These are phyloP conservation scores for Phytopythium montanum DNA, from an alignment of 352 stramenopile species.

Conservation along the genomic window DNA sequence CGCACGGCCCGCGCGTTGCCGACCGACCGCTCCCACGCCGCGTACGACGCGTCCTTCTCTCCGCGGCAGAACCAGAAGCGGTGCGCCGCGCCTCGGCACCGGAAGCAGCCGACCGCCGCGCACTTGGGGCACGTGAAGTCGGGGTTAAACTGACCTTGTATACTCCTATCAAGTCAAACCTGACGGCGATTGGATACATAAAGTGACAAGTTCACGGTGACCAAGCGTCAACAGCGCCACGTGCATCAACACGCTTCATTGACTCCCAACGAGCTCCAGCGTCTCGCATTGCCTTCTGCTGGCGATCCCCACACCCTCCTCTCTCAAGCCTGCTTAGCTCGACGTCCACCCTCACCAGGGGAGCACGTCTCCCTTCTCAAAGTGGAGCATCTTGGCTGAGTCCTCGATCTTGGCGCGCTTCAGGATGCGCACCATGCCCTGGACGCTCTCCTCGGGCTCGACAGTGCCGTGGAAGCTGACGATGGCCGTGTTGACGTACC, in stretches of 20 bases:
- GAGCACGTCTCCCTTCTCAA: slow-evolving; percentile 40
- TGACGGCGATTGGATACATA: too few species aligned
- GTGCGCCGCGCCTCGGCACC: slow-evolving; percentile 48
- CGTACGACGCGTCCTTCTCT: slow-evolving; percentile 49
- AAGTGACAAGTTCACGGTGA: not conserved
- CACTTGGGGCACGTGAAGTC: slow-evolving; percentile 68
- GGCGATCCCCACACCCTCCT: too few species aligned
- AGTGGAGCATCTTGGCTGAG: slow-evolving; percentile 48
- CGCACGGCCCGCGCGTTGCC: slow-evolving; percentile 47
- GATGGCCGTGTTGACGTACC: slow-evolving; percentile 63
- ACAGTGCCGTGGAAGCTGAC: slow-evolving; percentile 40
- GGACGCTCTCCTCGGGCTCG: slow-evolving; percentile 39
- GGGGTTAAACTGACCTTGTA: too few species aligned
- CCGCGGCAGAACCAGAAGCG: slow-evolving; percentile 54
- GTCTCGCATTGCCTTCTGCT: too few species aligned
- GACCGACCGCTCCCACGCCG: slow-evolving; percentile 55
- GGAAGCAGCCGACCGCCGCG: slow-evolving; percentile 49
- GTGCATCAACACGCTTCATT: too few species aligned
- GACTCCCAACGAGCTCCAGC: too few species aligned
- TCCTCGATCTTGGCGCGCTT: slow-evolving; percentile 46
- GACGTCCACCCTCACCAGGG: slow-evolving; percentile 45
- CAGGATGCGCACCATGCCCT: slow-evolving; percentile 48
- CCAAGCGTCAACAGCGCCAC: too few species aligned
- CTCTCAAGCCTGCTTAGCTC: not conserved
- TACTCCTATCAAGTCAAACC: too few species aligned